These are phyloP conservation scores for Fusarium stilboides DNA, from an alignment of 2,329 filamentous ascomycete genomes.

Conservation along the genomic window DNA sequence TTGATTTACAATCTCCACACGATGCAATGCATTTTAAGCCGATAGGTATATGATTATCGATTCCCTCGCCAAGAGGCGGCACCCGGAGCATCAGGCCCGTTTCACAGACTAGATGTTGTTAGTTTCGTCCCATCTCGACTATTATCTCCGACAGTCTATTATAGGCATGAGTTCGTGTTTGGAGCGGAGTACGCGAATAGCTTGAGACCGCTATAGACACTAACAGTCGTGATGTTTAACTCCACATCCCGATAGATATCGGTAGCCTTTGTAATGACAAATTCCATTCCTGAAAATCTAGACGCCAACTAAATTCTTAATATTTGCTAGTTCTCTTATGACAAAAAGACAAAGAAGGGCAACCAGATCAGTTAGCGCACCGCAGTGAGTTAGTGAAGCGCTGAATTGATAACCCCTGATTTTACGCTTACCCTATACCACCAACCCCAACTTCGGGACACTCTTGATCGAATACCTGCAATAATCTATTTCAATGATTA, in stretches of 20 bases:
- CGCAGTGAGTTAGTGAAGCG: too few relatives aligned
- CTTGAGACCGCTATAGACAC: background rate
- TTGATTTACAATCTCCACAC: too few relatives aligned
- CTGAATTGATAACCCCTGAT: too few relatives aligned
- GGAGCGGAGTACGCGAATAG: background rate
- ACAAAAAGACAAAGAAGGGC: too few relatives aligned
- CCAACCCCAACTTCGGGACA: too few relatives aligned
- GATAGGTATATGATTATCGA: background rate
- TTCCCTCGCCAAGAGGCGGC: background rate
- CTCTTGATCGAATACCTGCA: too few relatives aligned
- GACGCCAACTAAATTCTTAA: background rate
- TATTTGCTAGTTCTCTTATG: background rate
- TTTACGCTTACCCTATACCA: too few relatives aligned
- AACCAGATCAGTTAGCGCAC: too few relatives aligned
- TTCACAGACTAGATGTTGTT: background rate
- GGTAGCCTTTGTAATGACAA: background rate
- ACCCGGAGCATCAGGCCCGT: conserved; percentile 14
- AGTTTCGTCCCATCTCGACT: background rate
- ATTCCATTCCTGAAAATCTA: background rate
- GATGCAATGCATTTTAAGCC: too few relatives aligned
- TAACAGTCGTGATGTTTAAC: background rate
- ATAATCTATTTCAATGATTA: too few relatives aligned
- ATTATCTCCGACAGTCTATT: background rate
- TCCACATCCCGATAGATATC: background rate
- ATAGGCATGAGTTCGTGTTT: background rate